Evolutionary conservation across 2,329 filamentous ascomycete species (phyloP), one percentile per base, ranked within the genome.

Genomic region (Colletotrichum orchidophilum): DNA sequence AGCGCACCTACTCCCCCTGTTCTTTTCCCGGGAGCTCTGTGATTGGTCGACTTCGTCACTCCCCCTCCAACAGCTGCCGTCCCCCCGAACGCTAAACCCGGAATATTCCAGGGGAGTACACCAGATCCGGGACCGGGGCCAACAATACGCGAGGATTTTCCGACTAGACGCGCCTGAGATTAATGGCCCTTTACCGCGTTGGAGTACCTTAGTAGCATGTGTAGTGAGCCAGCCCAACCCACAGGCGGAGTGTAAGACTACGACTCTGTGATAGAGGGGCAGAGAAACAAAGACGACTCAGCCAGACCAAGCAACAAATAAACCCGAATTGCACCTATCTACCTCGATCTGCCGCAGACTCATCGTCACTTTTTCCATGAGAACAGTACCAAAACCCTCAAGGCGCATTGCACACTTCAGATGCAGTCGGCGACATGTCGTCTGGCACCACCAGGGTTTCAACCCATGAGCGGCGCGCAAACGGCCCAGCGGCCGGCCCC

Each of bases 381-480:
- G 18, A 60, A 49, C 50, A 24, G 31, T 12, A 55, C 35, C 35
- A 54, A 57, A 57, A 24, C 18, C 26, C 21, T 39, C 15, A n/a
- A 54, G 33, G n/a, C 64, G 52, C 7, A 18, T 49, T 18, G 12
- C 26, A 46, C 35, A 54, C 46, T 58, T 72, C 80, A 78, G 75
- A 82, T 82, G 81, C 81, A 82, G 79, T 74, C 76, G 73, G 76
- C 73, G 75, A 78, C 73, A 85, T 85, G 83, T 83, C 83, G 73
- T 83, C 82, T 70, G 81, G 80, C 74, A 77, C 79, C 74, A 77
- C 79, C 73, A 78, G 82, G 80, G 80, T 82, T 75, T 82, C 85
- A 73, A 81, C 76, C 66, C 77, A 77, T 74, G 80, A 81, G 70
- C 76, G 82, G 77, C 85, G 85, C 78, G 78, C 82, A 74, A 84